These are phyloP conservation scores for Gaeumannomyces sp. DNA, from an alignment of 2,329 filamentous ascomycete species.

Conservation along the genomic window DNA sequence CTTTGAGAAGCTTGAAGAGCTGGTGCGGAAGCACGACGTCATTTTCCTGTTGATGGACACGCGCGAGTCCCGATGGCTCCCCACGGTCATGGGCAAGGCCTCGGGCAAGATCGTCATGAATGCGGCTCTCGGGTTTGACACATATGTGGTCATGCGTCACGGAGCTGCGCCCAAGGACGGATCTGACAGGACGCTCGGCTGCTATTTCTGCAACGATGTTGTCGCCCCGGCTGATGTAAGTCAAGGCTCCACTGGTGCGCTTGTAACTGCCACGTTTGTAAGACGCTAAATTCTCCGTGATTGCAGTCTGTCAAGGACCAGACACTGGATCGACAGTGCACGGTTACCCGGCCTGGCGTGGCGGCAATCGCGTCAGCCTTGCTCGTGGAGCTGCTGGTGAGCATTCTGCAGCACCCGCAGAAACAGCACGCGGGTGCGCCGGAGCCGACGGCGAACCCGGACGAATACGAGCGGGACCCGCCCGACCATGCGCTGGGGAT, in stretches of 20 bases:
- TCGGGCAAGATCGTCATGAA: slow-evolving; percentile 94
- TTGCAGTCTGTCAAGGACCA: slow-evolving; percentile 82
- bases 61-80: slow-evolving; percentile 88
- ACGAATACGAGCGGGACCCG: slow-evolving; percentile 46
- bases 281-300: background rate
- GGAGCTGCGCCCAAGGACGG: slow-evolving; percentile 57
- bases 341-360: slow-evolving; percentile 87
- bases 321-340: slow-evolving; percentile 96
- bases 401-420: slow-evolving; percentile 78
- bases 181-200: slow-evolving; percentile 68
- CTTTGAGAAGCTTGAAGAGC: slow-evolving; percentile 64
- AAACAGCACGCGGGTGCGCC: slow-evolving; percentile 58
- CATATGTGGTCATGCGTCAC: slow-evolving; percentile 95
- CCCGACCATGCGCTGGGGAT: slow-evolving; percentile 57
- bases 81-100: slow-evolving; percentile 92
- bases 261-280: no score
- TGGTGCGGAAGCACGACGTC: slow-evolving; percentile 82
- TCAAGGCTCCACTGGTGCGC: slow-evolving; percentile 17
- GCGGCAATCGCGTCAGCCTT: slow-evolving; percentile 88
- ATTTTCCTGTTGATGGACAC: slow-evolving; percentile 98
- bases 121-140: slow-evolving; percentile 91
- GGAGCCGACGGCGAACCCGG: slow-evolving; percentile 22
- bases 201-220: slow-evolving; percentile 98
- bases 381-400: slow-evolving; percentile 83
- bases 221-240: slow-evolving; percentile 88